These are phyloP conservation scores for Euclidium syriacum DNA, from an alignment of 345 rosid genomes.

Conservation along the genomic window DNA sequence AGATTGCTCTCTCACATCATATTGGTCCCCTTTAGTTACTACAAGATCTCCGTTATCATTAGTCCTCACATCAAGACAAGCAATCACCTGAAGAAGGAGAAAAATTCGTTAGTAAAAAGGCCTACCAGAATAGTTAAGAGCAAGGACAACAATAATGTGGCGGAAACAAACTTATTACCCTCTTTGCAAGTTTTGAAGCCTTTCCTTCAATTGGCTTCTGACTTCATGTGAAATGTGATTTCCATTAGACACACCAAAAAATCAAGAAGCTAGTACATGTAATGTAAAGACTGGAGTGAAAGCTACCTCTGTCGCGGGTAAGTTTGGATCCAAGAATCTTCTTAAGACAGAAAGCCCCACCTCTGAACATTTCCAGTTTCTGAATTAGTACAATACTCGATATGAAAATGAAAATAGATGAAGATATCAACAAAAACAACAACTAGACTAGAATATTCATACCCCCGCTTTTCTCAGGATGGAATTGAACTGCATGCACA, in stretches of 20 bases:
- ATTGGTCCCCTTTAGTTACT: constrained; percentile 97
- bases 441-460: constrained; percentile 20
- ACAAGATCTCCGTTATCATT: constrained; percentile 97
- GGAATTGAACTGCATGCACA: constrained; percentile 97
- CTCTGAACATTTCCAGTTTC: constrained; percentile 49
- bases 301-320: constrained; percentile 50
- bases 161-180: constrained; percentile 49
- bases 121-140: background rate
- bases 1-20: constrained; percentile 84
- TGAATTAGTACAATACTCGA: background rate
- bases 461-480: constrained; percentile 99
- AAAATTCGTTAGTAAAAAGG: background rate
- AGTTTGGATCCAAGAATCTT: constrained; percentile 68
- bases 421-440: background rate
- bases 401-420: background rate
- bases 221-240: constrained; percentile 48
- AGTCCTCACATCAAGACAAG: constrained; percentile 96
- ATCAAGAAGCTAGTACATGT: background rate
- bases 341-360: constrained; percentile 88
- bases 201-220: constrained; percentile 72
- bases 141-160: background rate
- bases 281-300: constrained; percentile 21
- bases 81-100: constrained; percentile 60
- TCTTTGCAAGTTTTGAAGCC: constrained; percentile 85
- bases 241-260: constrained; percentile 39